These are phyloP conservation scores for Penicillium cinerascens DNA, from an alignment of 495 filamentous ascomycete genomes.

Conservation along the genomic window DNA sequence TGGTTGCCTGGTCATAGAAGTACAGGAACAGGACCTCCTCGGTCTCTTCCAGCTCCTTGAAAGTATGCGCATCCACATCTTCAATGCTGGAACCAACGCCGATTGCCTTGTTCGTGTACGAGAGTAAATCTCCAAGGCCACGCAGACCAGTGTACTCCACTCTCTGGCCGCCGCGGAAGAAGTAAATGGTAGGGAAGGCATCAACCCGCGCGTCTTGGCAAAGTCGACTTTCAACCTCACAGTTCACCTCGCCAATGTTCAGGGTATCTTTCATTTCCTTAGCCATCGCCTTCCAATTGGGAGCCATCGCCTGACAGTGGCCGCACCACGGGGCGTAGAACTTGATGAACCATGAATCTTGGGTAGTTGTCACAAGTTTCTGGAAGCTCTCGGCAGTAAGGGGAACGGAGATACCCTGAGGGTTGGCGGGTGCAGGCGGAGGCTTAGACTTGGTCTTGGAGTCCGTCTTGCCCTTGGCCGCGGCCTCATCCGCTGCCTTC, in stretches of 20 bases:
- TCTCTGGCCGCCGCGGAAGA: conserved; percentile 87
- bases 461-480: conserved; percentile 26
- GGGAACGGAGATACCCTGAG: conserved; percentile 65
- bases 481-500: conserved; percentile 22
- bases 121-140: conserved; percentile 85
- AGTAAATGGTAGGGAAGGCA: conserved; percentile 84
- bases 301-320: conserved; percentile 89
- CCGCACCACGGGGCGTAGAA: conserved; percentile 98
- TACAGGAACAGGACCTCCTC: conserved; percentile 96
- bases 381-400: conserved; percentile 86
- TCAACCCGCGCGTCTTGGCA: conserved; percentile 82
- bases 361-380: conserved; percentile 75
- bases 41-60: conserved; percentile 84
- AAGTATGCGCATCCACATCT: conserved; percentile 70
- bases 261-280: conserved; percentile 83
- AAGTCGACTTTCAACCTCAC: conserved; percentile 74
- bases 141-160: conserved; percentile 92
- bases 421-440: conserved; percentile 55
- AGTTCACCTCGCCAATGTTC: conserved; percentile 96
- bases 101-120: conserved; percentile 81
- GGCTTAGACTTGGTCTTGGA: conserved; percentile 41
- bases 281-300: conserved; percentile 84
- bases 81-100: conserved; percentile 71
- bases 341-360: conserved; percentile 96
- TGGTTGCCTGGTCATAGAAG: conserved; percentile 94